A percentile compares a stretch with the other conserved stretches of the same genome.
phyloP scores from a whole-genome alignment of 192 early-diverging fungal species.

The Coemansia sp. region DNA sequence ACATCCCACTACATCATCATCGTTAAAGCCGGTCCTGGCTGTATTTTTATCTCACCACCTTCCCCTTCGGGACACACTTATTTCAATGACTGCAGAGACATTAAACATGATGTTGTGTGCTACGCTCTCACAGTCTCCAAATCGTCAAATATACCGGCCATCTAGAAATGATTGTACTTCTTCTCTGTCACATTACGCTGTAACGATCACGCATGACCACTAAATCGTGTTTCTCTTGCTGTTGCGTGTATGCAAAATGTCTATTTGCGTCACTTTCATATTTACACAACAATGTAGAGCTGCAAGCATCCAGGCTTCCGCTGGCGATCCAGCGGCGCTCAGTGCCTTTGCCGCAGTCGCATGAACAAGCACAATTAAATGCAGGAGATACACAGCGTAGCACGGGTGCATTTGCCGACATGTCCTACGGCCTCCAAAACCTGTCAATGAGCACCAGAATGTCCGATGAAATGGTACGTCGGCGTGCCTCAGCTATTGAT shows the following conservation, averaged over 20 bases:
- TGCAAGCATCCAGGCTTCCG: background rate
- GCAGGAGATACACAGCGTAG: background rate
- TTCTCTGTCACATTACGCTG: background rate
- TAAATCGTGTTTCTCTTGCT: background rate
- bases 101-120: too few species aligned
- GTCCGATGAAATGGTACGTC: background rate
- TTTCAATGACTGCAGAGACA: too few species aligned
- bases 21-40: too few species aligned
- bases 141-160: too few species aligned
- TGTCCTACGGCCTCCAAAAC: background rate
- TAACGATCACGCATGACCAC: background rate
- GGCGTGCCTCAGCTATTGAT: constrained; percentile 4
- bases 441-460: background rate
- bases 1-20: background rate
- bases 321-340: background rate
- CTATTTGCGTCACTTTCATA: background rate
- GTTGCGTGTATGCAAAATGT: background rate
- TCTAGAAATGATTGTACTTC: background rate
- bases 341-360: background rate
- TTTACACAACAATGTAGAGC: background rate
- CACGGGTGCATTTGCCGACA: background rate
- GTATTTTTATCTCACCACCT: too few species aligned
- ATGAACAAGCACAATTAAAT: background rate
- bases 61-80: too few species aligned
- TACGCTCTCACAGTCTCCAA: too few species aligned